Base-by-base conservation (phyloP, 305 asterid species). In the Fraxinus dipetala region DNA sequence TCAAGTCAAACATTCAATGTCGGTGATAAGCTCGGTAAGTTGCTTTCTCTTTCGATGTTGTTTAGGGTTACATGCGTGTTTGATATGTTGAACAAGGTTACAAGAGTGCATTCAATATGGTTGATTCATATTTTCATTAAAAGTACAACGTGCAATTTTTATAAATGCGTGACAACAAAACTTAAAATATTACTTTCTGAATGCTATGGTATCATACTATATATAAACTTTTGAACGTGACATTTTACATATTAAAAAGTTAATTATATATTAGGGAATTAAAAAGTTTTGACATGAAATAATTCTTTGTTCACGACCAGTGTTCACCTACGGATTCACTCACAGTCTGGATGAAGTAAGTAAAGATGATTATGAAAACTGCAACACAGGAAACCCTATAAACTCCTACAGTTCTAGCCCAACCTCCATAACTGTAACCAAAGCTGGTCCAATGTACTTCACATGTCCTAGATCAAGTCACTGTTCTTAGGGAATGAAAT, bases 401-500 rank as follows among this genome's bases (percentile, higher is more conserved):
- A 14, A 83, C 14, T 8, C 82, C 31, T 67, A 24, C 56, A 40
- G 34, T 11, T 85, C 77, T 32, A 88, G 90, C 79, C 8, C 28
- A 31, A 78, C 72, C 76, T 81, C 80, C 56, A 40, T 85, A 30
- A 35, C 72, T 3, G 81, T 85, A 7, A 6, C 73, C 32, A 48
- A 54, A 61, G 20, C 86, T 1, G 86, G 87, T 34, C 43, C 76
- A 13, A 72, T 72, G 75, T 83, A 87, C 65, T 87, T 83, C 13
- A 20, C 79, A 1, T 87, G 90, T 63, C 82, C 88, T 22, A 70
- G 76, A 56, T 6, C 56, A 48, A 54, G 31, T 32, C 40, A 87
- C 31, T 87, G 90, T n/a, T 79, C 45, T 24, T 35, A 35, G 35
- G 88, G 88, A 26, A 85, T 85, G 88, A 85, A 85, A 63, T 59